These are phyloP conservation scores for Xerocomus potaroensis DNA, from an alignment of 768 basidiomycete species.

Conservation along the genomic window DNA sequence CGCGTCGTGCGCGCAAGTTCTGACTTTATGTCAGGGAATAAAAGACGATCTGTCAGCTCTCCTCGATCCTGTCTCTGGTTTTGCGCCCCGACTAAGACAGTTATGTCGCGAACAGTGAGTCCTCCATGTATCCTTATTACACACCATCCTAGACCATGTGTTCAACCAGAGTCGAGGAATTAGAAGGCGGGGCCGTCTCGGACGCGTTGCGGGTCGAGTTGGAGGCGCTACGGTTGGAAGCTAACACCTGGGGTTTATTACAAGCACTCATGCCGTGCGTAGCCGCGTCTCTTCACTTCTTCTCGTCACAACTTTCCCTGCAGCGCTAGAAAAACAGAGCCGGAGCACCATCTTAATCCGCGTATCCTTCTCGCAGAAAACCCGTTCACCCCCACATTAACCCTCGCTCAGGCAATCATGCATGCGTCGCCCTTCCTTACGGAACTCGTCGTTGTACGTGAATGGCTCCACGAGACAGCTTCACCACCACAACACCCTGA, in stretches of 20 bases:
- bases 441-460: constrained; percentile 79
- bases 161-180: constrained; percentile 47
- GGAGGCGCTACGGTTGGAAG: constrained; percentile 64
- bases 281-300: not conserved
- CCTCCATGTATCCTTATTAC: not conserved
- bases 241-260: constrained; percentile 77
- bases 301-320: not conserved
- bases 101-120: constrained; percentile 57
- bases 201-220: constrained; percentile 47
- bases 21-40: constrained; percentile 52
- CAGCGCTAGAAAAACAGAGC: constrained; percentile 67
- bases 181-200: constrained; percentile 37
- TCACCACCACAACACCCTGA: constrained; percentile 58
- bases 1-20: constrained; percentile 63
- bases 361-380: constrained; percentile 59
- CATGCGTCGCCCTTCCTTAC: constrained; percentile 59
- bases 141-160: not conserved
- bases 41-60: constrained; percentile 55
- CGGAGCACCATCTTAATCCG: constrained; percentile 44
- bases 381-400: constrained; percentile 77
- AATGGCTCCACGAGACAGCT: constrained; percentile 83
- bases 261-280: constrained; percentile 76
- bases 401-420: constrained; percentile 72
- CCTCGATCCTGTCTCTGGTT: constrained; percentile 62
- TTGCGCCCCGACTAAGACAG: constrained; percentile 58